Percentiles rank a stretch among this genome's conserved stretches.
Conservation (phyloP, 768 basidiomycete species). For the Psilocybe cubensis region DNA sequence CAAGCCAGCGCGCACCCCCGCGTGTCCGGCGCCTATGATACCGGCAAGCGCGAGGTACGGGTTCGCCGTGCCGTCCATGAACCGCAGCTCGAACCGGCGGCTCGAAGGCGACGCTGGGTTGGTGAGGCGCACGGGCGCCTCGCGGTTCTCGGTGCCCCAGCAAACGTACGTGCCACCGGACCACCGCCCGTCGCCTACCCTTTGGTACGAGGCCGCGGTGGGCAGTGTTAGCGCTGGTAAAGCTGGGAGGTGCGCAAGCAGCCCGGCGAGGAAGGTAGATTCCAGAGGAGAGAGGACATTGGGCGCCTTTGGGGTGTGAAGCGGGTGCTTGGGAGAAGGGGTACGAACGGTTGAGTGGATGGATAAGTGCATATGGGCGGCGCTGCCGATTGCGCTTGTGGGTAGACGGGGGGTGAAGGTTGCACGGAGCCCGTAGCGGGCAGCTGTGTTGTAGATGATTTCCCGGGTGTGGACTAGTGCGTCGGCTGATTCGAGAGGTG, state of each 20-base stretch:
- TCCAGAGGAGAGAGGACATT: slow-evolving; percentile 47
- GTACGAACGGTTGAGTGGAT: slow-evolving; percentile 43
- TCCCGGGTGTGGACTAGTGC: slow-evolving; percentile 69
- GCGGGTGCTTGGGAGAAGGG: too few species aligned
- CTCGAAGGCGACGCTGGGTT: slow-evolving; percentile 47
- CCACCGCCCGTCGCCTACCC: slow-evolving; percentile 69
- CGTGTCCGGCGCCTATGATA: slow-evolving; percentile 57
- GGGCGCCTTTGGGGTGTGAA: slow-evolving; percentile 21
- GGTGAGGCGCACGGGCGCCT: slow-evolving; percentile 62
- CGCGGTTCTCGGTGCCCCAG: slow-evolving; percentile 75
- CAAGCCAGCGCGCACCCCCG: slow-evolving; percentile 46
- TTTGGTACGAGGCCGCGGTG: slow-evolving; percentile 61
- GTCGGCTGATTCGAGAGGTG: slow-evolving; percentile 69
- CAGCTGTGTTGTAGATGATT: slow-evolving; percentile 67
- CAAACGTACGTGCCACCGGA: slow-evolving; percentile 70
- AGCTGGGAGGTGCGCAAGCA: slow-evolving; percentile 62
- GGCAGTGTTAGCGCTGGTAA: slow-evolving; percentile 63
- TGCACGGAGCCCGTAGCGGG: slow-evolving; percentile 64
- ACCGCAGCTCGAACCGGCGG: slow-evolving; percentile 65
- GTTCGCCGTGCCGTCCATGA: slow-evolving; percentile 67
- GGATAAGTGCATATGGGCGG: slow-evolving; percentile 69
- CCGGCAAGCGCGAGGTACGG: slow-evolving; percentile 63
- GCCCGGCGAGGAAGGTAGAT: slow-evolving; percentile 60
- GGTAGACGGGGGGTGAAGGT: slow-evolving; percentile 66
- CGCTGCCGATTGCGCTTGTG: slow-evolving; percentile 49